These are phyloP conservation scores for Aspergillus fumigatus DNA, from an alignment of 2,329 filamentous ascomycete species.

Conservation along the genomic window DNA sequence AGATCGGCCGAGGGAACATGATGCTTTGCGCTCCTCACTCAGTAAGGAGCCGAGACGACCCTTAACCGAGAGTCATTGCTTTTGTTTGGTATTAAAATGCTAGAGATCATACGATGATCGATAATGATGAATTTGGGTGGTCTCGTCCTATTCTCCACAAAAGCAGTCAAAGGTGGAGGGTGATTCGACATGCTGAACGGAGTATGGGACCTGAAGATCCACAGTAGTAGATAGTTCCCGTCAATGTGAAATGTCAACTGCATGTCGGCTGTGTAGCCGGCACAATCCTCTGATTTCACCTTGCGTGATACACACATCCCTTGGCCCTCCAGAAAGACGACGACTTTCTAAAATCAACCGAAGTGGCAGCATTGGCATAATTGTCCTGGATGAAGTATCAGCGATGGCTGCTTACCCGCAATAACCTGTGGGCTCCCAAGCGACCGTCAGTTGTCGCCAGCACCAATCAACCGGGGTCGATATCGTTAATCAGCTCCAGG, in stretches of 20 bases:
- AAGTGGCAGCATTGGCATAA: not conserved
- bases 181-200: not conserved
- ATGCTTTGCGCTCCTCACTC: not conserved
- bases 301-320: not conserved
- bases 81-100: not conserved
- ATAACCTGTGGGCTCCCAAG: constrained; percentile 11
- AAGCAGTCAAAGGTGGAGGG: not conserved
- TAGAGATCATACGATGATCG: not conserved
- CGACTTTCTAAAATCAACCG: not conserved
- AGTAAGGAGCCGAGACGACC: too few relatives aligned
- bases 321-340: not conserved
- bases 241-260: not conserved
- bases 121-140: not conserved
- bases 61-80: not conserved
- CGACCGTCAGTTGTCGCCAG: constrained; percentile 3
- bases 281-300: not conserved
- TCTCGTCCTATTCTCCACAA: not conserved
- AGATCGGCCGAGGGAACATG: not conserved
- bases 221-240: not conserved
- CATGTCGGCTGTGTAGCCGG: not conserved
- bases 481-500: constrained; percentile 1
- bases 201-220: not conserved
- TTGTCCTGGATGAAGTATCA: constrained; percentile 25
- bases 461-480: not conserved
- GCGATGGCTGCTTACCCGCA: constrained; percentile 15